These are phyloP conservation scores for Oligophagozyma castellii DNA, from an alignment of 1,139 yeast genomes.

Conservation along the genomic window DNA sequence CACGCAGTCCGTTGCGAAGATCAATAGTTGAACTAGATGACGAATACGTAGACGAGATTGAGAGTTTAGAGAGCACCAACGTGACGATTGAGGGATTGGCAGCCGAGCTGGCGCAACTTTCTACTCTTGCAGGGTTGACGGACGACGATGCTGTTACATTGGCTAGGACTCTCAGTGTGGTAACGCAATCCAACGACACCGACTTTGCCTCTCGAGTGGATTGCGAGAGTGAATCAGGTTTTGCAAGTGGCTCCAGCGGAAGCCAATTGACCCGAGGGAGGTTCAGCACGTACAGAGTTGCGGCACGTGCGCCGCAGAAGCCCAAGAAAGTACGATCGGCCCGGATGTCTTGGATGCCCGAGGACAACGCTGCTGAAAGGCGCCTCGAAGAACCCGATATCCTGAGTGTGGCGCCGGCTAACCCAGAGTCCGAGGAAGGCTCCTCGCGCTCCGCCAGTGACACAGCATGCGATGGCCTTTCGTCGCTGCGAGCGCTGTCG, in stretches of 20 bases:
- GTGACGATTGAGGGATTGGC: conserved; percentile 51
- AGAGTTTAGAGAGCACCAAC: background rate
- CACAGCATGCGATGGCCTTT: no score
- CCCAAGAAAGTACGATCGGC: no score
- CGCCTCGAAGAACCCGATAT: no score
- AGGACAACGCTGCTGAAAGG: no score
- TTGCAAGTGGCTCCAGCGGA: conserved; percentile 4
- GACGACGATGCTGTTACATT: conserved; percentile 62
- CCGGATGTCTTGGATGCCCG: no score
- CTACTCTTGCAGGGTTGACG: conserved; percentile 59
- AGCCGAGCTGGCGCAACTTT: conserved; percentile 48
- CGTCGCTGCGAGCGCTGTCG: no score
- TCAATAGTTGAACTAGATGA: conserved; percentile 20
- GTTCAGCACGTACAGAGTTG: conserved; percentile 19
- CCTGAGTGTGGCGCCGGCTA: no score
- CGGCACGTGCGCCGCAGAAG: background rate
- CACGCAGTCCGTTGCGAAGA: conserved; percentile 23
- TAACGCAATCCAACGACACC: conserved; percentile 19
- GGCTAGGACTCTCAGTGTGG: conserved; percentile 44
- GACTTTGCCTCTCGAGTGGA: conserved; percentile 4
- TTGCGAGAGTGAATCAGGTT: conserved; percentile 1
- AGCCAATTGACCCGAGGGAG: conserved; percentile 23
- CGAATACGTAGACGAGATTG: conserved; percentile 3
- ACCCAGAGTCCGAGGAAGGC: no score
- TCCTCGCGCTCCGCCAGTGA: no score